Percentiles rank a stretch among this genome's conserved stretches.
phyloP scores from a whole-genome alignment of 1,139 yeast genomes.

The Pichia sp. region DNA sequence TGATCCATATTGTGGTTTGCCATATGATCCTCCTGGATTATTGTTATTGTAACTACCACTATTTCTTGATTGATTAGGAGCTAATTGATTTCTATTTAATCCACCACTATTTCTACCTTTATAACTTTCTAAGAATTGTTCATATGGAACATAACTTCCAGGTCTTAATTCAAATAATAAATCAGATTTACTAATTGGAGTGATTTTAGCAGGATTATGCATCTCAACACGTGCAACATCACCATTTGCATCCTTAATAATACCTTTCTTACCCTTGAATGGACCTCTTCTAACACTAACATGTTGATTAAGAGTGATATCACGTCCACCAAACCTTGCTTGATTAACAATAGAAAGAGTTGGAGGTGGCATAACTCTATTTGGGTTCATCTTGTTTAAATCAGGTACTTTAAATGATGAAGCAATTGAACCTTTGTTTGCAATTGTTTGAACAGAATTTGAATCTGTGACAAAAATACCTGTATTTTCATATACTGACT shows the following conservation, averaged over 20 bases:
- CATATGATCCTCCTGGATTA: too few relatives aligned
- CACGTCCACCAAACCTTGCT: slow-evolving; percentile 60
- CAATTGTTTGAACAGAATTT: slow-evolving; percentile 71
- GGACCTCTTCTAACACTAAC: slow-evolving; percentile 87
- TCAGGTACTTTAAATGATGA: slow-evolving; percentile 45
- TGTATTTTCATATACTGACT: slow-evolving; percentile 73
- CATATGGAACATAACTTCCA: slow-evolving; percentile 63
- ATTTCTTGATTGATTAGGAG: slow-evolving; percentile 17
- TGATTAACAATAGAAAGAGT: slow-evolving; percentile 34
- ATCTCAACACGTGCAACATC: slow-evolving; percentile 86
- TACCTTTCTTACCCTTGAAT: slow-evolving; percentile 91
- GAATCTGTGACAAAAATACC: slow-evolving; percentile 86
- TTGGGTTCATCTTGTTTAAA: slow-evolving; percentile 72
- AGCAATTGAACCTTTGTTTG: slow-evolving; percentile 68
- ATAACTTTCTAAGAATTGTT: slow-evolving; percentile 62
- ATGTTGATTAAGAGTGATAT: slow-evolving; percentile 71
- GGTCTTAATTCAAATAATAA: slow-evolving; percentile 66
- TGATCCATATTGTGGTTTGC: slow-evolving; percentile 25
- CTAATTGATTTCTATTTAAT: not conserved
- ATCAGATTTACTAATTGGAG: slow-evolving; percentile 75
- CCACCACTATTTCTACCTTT: slow-evolving; percentile 26
- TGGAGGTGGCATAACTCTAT: slow-evolving; percentile 46
- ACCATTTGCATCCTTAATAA: slow-evolving; percentile 89
- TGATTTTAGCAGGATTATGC: slow-evolving; percentile 84
- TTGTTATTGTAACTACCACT: slow-evolving; percentile 26